phyloP scores from a whole-genome alignment of 768 basidiomycete genomes.

The Agrocybe pediades region DNA sequence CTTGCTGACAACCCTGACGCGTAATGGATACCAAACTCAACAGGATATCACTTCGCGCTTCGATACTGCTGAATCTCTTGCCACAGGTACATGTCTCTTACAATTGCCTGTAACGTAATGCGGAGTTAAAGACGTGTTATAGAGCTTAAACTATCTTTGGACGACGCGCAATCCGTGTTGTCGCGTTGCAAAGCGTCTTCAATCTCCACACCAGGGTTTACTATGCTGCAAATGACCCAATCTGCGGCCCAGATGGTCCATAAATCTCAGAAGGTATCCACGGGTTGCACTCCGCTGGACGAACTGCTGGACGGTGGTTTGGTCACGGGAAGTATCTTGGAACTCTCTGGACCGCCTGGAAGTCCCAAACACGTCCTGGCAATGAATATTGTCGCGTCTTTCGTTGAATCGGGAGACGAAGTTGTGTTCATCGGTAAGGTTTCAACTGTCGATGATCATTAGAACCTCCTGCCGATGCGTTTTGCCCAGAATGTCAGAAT shows the following conservation, averaged over 20 bases:
- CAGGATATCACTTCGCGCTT: neutral
- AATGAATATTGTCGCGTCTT: constrained; percentile 47
- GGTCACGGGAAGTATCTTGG: constrained; percentile 60
- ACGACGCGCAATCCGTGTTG: constrained; percentile 49
- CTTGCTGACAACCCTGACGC: neutral
- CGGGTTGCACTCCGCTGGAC: constrained; percentile 54
- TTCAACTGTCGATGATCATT: constrained; percentile 1
- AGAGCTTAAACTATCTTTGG: constrained; percentile 54
- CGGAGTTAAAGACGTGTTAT: constrained; percentile 6
- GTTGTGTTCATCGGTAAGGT: constrained; percentile 66
- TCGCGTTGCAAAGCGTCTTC: constrained; percentile 37
- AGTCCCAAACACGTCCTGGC: constrained; percentile 62
- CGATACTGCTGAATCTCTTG: neutral
- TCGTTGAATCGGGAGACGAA: constrained; percentile 48
- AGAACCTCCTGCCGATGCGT: constrained; percentile 2
- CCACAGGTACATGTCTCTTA: neutral
- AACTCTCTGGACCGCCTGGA: constrained; percentile 79
- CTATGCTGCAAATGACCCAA: constrained; percentile 46
- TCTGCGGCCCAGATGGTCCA: constrained; percentile 49
- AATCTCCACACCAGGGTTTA: constrained; percentile 11
- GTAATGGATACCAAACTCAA: neutral
- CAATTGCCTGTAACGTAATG: neutral
- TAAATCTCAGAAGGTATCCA: constrained; percentile 33
- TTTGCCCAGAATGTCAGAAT: constrained; percentile 46
- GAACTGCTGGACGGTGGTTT: constrained; percentile 66